phyloP scores from a whole-genome alignment of 345 rosid species.

The Pistacia atlantica region DNA sequence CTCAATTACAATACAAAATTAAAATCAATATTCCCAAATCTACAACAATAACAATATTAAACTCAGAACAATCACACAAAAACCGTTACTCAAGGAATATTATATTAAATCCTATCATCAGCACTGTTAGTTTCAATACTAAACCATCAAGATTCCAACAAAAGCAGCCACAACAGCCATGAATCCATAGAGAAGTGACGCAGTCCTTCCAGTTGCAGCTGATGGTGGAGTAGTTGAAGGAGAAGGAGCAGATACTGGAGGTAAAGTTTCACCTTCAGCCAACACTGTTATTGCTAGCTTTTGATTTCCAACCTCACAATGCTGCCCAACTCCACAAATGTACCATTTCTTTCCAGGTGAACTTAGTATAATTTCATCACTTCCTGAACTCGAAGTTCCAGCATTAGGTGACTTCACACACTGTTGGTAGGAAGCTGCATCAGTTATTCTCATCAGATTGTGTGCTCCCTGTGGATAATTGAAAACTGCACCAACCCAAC shows the following conservation, averaged over 20 bases:
- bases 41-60: no score
- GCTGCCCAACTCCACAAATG: constrained; percentile 29
- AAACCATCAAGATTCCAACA: background rate
- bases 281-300: constrained; percentile 21
- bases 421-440: constrained; percentile 27
- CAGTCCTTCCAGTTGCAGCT: background rate
- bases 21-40: no score
- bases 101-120: no score
- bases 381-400: background rate
- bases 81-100: no score
- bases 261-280: background rate
- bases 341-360: constrained; percentile 39
- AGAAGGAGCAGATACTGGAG: background rate
- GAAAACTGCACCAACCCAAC: constrained; percentile 35
- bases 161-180: background rate
- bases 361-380: constrained; percentile 24
- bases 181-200: background rate
- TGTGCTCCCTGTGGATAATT: constrained; percentile 24
- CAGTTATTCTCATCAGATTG: constrained; percentile 28
- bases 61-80: no score
- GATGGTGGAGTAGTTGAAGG: constrained; percentile 6
- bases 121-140: background rate
- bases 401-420: constrained; percentile 17
- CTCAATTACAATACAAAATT: no score
- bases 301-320: constrained; percentile 29